Evolutionary conservation across 345 rosid genomes (phyloP).

Genomic region (Moricandia moricandioides): DNA sequence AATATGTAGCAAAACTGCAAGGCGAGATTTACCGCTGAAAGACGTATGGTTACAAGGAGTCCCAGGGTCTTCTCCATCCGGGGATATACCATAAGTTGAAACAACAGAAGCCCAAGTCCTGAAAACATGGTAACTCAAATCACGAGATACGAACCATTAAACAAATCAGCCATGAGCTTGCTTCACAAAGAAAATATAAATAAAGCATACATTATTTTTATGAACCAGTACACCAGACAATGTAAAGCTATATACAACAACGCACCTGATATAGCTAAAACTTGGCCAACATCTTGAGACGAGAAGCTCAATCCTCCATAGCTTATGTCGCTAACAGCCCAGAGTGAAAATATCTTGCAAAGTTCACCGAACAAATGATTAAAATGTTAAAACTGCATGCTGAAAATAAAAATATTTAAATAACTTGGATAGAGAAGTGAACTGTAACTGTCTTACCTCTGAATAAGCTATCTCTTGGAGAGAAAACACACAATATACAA

Average conservation of each 20-base stretch:
- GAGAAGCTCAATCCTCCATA: conserved; percentile 66
- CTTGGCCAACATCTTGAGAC: conserved; percentile 63
- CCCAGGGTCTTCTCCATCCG: conserved; percentile 6
- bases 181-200: not conserved
- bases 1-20: not conserved
- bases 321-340: conserved; percentile 62
- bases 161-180: not conserved
- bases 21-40: conserved; percentile 21
- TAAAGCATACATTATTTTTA: not conserved
- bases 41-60: conserved; percentile 10
- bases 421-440: no score
- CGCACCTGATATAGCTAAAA: conserved; percentile 60
- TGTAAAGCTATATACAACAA: conserved; percentile 3
- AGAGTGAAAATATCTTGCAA: conserved; percentile 51
- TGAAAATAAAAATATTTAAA: no score
- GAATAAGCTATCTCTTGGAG: conserved; percentile 66
- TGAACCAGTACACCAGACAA: not conserved
- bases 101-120: conserved; percentile 32
- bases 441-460: conserved; percentile 41
- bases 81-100: conserved; percentile 29
- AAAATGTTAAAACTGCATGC: not conserved
- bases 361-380: not conserved
- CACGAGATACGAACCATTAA: not conserved
- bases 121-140: not conserved
- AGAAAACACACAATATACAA: conserved; percentile 60